A percentile compares a stretch with the other conserved stretches of the same genome.
phyloP scores from a whole-genome alignment of 257 asterid genomes.

The Capsicum baccatum region DNA sequence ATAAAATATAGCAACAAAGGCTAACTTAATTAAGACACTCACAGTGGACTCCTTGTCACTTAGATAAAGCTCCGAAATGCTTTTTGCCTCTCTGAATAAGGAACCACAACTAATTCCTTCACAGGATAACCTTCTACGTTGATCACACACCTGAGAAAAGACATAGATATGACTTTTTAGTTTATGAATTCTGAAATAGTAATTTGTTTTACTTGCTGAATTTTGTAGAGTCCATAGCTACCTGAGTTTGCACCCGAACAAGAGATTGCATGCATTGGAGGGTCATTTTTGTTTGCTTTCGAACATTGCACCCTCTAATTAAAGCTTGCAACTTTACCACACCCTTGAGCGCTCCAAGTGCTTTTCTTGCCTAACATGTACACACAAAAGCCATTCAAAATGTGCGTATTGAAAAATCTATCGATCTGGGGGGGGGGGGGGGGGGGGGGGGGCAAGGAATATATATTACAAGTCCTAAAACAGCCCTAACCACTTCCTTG shows the following conservation, averaged over 20 bases:
- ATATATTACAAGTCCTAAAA: too few relatives aligned
- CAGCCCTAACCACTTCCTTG: too few relatives aligned
- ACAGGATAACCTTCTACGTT: conserved; percentile 67
- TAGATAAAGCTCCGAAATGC: conserved; percentile 25
- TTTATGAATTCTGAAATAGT: neutral
- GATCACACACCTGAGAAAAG: conserved; percentile 54
- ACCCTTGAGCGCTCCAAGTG: conserved; percentile 75
- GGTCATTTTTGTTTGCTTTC: conserved; percentile 79
- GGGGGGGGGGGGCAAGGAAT: too few relatives aligned
- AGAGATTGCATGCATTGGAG: conserved; percentile 81
- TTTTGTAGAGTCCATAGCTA: neutral
- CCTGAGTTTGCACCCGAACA: conserved; percentile 67
- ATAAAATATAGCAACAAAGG: neutral
- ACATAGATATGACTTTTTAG: neutral
- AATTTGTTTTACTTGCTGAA: neutral
- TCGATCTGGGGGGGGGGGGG: neutral
- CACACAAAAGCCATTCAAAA: neutral
- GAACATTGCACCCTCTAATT: conserved; percentile 74
- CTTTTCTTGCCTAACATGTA: conserved; percentile 74
- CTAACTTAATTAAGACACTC: conserved; percentile 27
- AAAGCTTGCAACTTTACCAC: conserved; percentile 85
- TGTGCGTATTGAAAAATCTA: neutral
- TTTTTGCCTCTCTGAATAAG: conserved; percentile 27
- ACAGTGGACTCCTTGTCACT: conserved; percentile 41
- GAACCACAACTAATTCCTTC: conserved; percentile 45